Conservation (phyloP, 2,329 filamentous ascomycete species). For the Hypomyces perniciosus region DNA sequence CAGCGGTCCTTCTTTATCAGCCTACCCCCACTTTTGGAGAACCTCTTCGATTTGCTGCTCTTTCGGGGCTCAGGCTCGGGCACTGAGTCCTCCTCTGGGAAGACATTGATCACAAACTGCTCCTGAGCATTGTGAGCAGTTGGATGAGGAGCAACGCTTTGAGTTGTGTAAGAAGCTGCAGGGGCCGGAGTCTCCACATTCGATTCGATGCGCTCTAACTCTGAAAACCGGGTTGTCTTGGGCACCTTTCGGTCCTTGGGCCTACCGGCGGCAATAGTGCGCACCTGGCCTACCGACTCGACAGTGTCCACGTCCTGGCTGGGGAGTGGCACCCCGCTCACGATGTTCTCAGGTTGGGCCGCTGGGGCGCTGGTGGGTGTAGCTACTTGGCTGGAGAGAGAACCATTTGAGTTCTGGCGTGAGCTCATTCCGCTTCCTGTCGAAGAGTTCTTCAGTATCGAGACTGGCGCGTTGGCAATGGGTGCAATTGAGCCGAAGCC, state of each 20-base stretch:
- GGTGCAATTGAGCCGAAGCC: conserved; percentile 23
- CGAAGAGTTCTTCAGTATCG: neutral
- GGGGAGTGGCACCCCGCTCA: conserved; percentile 10
- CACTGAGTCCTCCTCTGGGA: conserved; percentile 17
- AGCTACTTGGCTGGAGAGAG: conserved; percentile 13
- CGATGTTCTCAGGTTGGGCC: conserved; percentile 8
- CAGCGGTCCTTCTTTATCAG: conserved; percentile 22
- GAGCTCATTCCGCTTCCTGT: conserved; percentile 3
- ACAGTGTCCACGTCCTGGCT: conserved; percentile 1
- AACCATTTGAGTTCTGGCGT: conserved; percentile 18
- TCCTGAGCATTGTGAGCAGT: conserved; percentile 6
- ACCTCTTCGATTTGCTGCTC: conserved; percentile 20
- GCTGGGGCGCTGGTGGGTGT: neutral
- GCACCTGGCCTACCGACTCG: neutral
- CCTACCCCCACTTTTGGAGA: conserved; percentile 26
- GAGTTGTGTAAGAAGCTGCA: conserved; percentile 7
- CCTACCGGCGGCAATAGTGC: neutral
- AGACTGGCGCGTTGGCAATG: conserved; percentile 1
- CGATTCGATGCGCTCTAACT: conserved; percentile 27
- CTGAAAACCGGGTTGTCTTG: conserved; percentile 23
- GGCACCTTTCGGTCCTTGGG: conserved; percentile 17
- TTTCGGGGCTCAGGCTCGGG: conserved; percentile 10
- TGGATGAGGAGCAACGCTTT: conserved; percentile 11
- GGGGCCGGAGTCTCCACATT: conserved; percentile 15
- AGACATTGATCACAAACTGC: conserved; percentile 18